Evolutionary conservation across 306 rosid species (phyloP).

Genomic region (Alnus glutinosa): DNA sequence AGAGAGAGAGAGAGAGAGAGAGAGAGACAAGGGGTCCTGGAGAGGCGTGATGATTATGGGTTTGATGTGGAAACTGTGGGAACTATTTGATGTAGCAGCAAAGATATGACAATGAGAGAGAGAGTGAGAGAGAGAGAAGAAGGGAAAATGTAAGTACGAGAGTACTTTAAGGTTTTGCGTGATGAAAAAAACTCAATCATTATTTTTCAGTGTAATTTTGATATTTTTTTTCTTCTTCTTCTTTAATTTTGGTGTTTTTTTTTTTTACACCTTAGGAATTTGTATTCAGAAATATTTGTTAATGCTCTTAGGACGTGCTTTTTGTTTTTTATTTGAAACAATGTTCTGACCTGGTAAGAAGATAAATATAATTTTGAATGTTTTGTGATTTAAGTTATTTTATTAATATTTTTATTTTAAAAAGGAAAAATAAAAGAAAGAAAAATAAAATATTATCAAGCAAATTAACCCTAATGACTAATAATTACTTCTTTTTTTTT

Average conservation of each 20-base stretch:
- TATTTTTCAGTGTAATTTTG: constrained; percentile 41
- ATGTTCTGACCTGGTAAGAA: too few species aligned
- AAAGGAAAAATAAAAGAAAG: too few species aligned
- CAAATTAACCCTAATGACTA: too few species aligned
- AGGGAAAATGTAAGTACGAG: constrained; percentile 32
- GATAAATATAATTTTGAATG: too few species aligned
- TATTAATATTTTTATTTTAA: too few species aligned
- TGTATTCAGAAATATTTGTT: not conserved
- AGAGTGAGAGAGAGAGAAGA: not conserved
- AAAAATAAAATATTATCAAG: too few species aligned
- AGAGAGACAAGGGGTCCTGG: not conserved
- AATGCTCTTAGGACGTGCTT: too few species aligned
- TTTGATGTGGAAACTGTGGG: constrained; percentile 61
- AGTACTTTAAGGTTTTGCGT: constrained; percentile 58
- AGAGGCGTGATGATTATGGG: constrained; percentile 56
- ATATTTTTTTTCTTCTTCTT: not conserved
- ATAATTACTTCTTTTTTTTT: too few species aligned
- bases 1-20: constrained; percentile 4
- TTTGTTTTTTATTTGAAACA: too few species aligned
- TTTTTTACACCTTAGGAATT: not conserved
- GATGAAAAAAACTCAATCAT: constrained; percentile 39
- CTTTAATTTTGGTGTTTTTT: not conserved
- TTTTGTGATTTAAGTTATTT: too few species aligned
- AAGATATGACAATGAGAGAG: constrained; percentile 54
- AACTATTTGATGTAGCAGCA: constrained; percentile 57